Evolutionary conservation across 352 stramenopile genomes (phyloP), one percentile per base, ranked within the genome.

Genomic region (Achlya hypogyna): DNA sequence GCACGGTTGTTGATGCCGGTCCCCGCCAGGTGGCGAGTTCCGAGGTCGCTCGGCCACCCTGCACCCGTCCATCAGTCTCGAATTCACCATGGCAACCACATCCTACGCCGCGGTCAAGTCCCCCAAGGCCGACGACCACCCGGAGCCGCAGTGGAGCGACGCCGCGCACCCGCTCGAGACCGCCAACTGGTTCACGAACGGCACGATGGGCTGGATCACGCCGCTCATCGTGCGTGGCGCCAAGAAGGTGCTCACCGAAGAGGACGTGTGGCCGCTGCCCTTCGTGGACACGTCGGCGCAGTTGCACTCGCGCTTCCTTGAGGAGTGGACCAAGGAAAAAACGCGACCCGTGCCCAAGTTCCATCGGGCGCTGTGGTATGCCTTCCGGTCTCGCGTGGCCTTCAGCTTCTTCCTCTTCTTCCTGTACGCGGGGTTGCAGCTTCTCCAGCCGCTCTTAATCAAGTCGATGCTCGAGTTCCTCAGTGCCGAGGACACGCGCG

Each of bases 121-220:
- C 12, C 38, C 38, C 12, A 45, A 10, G 38, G 38, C 38, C 38
- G 6, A 16, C 12, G 34, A 54, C 9, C 25, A 34, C 12, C 14
- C 20, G n/a, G 18, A 4, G 25, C n/a, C 38, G n/a, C n/a, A n/a
- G n/a, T 59, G 51, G 51, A n/a, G 22, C 23, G 27, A 59, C 18
- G 14, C 16, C 0, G 22, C 65, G 22, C 79, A 62, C 54, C 77
- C 75, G 8, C 65, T 84, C 0, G 74, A 84, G 54, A 67, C 60
- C 6, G 73, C 69, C 28, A 74, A 73, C 18, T 65, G 72, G 53
- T 47, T 85, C 43, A 79, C 73, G n/a, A 64, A 78, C 47, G 71
- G 76, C 29, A 84, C 78, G n/a, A 72, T 88, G 28, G 83, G 74
- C 71, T 88, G 79, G 79, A 49, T 88, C 31, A 72, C 79, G 18